Evolutionary conservation across 441 rosid genomes (phyloP).

Genomic region (Theobroma grandiflorum): DNA sequence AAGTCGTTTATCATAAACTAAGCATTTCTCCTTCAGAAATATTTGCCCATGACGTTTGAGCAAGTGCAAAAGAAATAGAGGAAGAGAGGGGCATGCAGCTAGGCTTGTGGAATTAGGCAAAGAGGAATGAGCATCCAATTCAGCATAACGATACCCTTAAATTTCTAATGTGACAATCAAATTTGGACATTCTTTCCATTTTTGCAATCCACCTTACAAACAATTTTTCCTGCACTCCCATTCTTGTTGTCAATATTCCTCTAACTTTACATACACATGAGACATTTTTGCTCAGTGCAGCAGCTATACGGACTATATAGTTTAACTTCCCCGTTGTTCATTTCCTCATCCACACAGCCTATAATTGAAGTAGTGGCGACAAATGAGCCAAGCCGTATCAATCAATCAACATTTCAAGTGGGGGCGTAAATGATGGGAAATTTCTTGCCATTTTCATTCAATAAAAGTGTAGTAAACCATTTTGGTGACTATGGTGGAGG

Average conservation of each 20-base stretch:
- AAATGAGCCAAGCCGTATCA: slow-evolving; percentile 11
- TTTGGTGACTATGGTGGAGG: background rate
- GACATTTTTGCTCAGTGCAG: background rate
- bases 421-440: background rate
- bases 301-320: background rate
- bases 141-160: background rate
- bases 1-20: background rate
- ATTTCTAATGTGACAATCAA: background rate
- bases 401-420: background rate
- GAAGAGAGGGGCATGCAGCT: background rate
- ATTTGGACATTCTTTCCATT: slow-evolving; percentile 1
- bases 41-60: background rate
- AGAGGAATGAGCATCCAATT: background rate
- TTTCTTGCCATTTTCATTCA: slow-evolving; percentile 2
- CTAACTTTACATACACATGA: background rate
- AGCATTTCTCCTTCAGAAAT: background rate
- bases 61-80: background rate
- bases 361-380: background rate
- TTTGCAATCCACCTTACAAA: background rate
- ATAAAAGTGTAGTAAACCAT: background rate
- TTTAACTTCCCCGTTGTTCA: background rate
- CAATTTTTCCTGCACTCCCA: slow-evolving; percentile 8
- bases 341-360: background rate
- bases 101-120: background rate
- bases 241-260: background rate